Conservation (phyloP, 345 rosid species). For the Crucihimalaya himalaica region DNA sequence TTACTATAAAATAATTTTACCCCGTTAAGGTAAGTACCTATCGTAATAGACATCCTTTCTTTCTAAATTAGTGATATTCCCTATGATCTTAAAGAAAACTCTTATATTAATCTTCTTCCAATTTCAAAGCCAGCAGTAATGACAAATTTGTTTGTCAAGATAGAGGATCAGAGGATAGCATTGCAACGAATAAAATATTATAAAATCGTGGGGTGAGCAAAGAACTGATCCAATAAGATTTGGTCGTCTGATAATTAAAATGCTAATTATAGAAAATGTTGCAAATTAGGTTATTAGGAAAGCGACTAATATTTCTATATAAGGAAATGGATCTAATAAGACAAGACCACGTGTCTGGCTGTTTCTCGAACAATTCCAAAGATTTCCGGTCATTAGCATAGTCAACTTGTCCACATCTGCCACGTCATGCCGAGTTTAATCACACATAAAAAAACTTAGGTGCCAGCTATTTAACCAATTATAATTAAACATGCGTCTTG, state of each 20-base stretch:
- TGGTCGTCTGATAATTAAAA: constrained; percentile 39
- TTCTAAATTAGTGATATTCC: constrained; percentile 27
- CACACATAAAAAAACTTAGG: constrained; percentile 1
- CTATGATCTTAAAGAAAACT: constrained; percentile 13
- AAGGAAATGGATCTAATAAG: constrained; percentile 38
- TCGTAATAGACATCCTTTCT: constrained; percentile 23
- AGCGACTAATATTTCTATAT: constrained; percentile 40
- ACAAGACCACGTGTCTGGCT: constrained; percentile 42
- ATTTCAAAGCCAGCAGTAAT: constrained; percentile 28
- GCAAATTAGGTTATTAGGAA: constrained; percentile 37
- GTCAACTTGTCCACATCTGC: constrained; percentile 37
- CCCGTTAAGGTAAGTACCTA: constrained; percentile 29
- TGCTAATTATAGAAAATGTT: constrained; percentile 42
- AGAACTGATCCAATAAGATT: constrained; percentile 39
- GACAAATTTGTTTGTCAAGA: constrained; percentile 25
- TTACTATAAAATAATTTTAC: constrained; percentile 21
- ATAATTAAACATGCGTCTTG: background rate
- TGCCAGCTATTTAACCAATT: constrained; percentile 29
- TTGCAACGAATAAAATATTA: constrained; percentile 4
- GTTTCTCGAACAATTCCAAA: constrained; percentile 26
- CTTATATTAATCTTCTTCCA: constrained; percentile 21
- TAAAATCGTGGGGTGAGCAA: constrained; percentile 22
- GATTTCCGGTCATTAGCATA: constrained; percentile 32
- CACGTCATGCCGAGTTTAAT: constrained; percentile 21
- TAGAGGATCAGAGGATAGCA: constrained; percentile 20